Evolutionary conservation across 768 basidiomycete species (phyloP), one percentile per base, ranked within the genome.

Genomic region (Pleurotus tuoliensis): DNA sequence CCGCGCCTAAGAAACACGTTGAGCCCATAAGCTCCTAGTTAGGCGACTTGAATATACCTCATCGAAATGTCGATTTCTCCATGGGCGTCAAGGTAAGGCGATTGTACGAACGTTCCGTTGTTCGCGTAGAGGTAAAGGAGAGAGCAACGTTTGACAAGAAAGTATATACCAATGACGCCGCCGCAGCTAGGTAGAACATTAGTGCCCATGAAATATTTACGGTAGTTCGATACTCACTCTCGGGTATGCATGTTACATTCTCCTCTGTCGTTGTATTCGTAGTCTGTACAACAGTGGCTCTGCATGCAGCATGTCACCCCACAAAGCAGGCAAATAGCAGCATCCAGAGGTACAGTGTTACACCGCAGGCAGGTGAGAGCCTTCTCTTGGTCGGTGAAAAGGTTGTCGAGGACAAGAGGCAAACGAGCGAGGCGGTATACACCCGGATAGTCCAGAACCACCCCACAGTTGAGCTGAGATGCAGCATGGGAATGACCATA

Each of bases 241-340:
- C 94, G 80, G 50, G 88, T 91, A 67, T 98, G 97, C 78, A 90
- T 83, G 67, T 98, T 99, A 69, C 95, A 98, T 66, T 99, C 96
- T 25, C 96, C 97, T 22, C 87, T 74, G 13, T 79, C 75, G 15
- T 76, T 79, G 43, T 86, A 83, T 25, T 84, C 79, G 50, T 70
- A 63, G 60, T 94, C 93, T 61, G 78, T 75, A 67, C 97, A 99
- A 65, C 97, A 99, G 59, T 94, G 87, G 62, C 92, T 92, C 67
- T 93, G 89, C 76, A 95, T 81, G 66, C 97, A 98, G 8, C 90
- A 84, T 12, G 88, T 85, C 47, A 83, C 76, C 0, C 97, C 97
- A 62, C 97, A 99, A 50, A 94, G 77, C 59, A 98, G 69, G 68
- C 97, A 99, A 2, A 99, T 84, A 0, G 94, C 97, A 16, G 92